phyloP scores from a whole-genome alignment of 306 rosid genomes.

The Fragaria ananassa region DNA sequence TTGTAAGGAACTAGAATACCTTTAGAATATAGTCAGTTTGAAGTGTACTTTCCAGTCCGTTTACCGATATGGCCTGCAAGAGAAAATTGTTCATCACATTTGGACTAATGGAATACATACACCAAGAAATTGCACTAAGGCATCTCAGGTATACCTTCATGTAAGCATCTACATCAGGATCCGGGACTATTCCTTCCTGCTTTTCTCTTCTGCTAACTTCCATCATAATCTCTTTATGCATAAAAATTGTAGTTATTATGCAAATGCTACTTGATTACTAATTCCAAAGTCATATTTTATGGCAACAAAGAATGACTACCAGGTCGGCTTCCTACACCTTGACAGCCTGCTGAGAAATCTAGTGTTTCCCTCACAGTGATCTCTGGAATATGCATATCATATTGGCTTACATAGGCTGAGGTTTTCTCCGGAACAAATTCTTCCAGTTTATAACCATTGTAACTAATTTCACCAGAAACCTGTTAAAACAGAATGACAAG shows the following conservation, averaged over 20 bases:
- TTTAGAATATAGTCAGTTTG: slow-evolving; percentile 47
- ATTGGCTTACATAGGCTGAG: slow-evolving; percentile 69
- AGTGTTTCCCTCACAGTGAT: slow-evolving; percentile 82
- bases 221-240: slow-evolving; percentile 49
- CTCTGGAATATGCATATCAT: slow-evolving; percentile 67
- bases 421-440: slow-evolving; percentile 69
- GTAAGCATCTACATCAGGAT: slow-evolving; percentile 68
- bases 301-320: slow-evolving; percentile 31
- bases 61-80: slow-evolving; percentile 37
- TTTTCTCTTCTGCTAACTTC: slow-evolving; percentile 66
- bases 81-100: background rate
- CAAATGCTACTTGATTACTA: background rate
- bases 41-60: slow-evolving; percentile 33
- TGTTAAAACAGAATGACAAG: slow-evolving; percentile 14
- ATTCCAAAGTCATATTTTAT: background rate
- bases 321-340: slow-evolving; percentile 60
- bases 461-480: slow-evolving; percentile 51
- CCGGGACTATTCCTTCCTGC: slow-evolving; percentile 60
- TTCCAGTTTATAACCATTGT: slow-evolving; percentile 51
- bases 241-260: background rate
- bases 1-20: slow-evolving; percentile 19
- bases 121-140: background rate
- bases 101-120: background rate
- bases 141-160: slow-evolving; percentile 58
- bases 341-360: slow-evolving; percentile 67